Percentiles rank a stretch among this genome's conserved stretches.
These are phyloP conservation scores for Kwoniella sp. DNA, from an alignment of 768 basidiomycete genomes.

Conservation along the genomic window DNA sequence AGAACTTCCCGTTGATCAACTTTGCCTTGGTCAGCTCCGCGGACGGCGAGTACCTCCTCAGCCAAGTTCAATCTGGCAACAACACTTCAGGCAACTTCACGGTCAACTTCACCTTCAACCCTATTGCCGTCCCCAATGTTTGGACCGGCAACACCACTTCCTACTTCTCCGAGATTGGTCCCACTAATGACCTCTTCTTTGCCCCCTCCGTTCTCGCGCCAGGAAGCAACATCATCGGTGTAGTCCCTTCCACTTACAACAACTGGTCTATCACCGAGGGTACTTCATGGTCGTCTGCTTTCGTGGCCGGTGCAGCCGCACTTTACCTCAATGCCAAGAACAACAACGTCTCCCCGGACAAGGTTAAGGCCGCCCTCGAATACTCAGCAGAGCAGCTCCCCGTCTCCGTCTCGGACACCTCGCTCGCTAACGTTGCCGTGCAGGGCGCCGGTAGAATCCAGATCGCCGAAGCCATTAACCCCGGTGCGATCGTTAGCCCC, in stretches of 20 bases:
- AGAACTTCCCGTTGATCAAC: constrained; percentile 42
- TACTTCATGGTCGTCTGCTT: constrained; percentile 41
- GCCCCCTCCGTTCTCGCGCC: constrained; percentile 64
- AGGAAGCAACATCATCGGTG: constrained; percentile 53
- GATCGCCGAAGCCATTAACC: constrained; percentile 64
- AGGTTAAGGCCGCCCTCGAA: constrained; percentile 43
- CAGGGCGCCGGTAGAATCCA: constrained; percentile 59
- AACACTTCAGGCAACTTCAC: constrained; percentile 28
- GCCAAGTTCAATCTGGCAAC: constrained; percentile 27
- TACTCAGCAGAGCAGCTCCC: constrained; percentile 39
- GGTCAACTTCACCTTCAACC: constrained; percentile 48
- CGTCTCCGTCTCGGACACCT: constrained; percentile 31
- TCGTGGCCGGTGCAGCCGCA: constrained; percentile 54
- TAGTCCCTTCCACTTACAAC: constrained; percentile 31
- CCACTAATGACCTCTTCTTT: constrained; percentile 62
- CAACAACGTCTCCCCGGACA: constrained; percentile 28
- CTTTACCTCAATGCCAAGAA: constrained; percentile 52
- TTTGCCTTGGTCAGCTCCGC: constrained; percentile 41
- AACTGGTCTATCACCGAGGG: constrained; percentile 44
- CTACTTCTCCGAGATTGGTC: constrained; percentile 64
- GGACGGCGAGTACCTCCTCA: constrained; percentile 51
- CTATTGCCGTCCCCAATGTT: constrained; percentile 61
- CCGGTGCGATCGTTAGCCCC: constrained; percentile 63
- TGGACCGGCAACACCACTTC: constrained; percentile 64
- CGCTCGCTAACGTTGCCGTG: constrained; percentile 45